Conservation (phyloP, 2,329 filamentous ascomycete genomes). For the Phaeoacremonium minimum region DNA sequence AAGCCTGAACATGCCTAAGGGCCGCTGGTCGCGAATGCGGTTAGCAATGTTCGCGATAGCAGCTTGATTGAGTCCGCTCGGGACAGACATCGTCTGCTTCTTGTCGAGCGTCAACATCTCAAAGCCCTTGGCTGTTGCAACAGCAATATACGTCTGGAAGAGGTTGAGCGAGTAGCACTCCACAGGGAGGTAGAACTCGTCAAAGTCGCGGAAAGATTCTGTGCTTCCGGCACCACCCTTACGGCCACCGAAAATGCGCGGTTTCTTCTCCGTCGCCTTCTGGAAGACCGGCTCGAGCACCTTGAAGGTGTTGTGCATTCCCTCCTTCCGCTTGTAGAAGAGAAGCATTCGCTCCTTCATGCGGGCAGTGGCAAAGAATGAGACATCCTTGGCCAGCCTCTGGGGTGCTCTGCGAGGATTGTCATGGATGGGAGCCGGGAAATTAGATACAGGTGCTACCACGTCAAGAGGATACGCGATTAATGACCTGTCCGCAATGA, state of each 20-base stretch:
- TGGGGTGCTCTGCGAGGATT: constrained; percentile 83
- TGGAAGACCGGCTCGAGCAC: constrained; percentile 94
- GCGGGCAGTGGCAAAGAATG: constrained; percentile 90
- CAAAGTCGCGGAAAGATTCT: constrained; percentile 96
- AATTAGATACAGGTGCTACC: constrained; percentile 61
- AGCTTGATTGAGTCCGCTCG: constrained; percentile 69
- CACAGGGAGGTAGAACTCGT: constrained; percentile 96
- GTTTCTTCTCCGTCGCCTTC: constrained; percentile 81
- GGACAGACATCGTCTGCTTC: constrained; percentile 91
- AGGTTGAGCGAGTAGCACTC: constrained; percentile 95
- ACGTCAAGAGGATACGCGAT: constrained; percentile 93
- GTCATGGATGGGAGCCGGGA: constrained; percentile 60
- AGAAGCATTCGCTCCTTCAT: constrained; percentile 97
- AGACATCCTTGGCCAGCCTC: constrained; percentile 86
- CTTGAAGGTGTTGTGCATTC: constrained; percentile 90
- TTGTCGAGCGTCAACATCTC: constrained; percentile 97
- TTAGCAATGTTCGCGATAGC: constrained; percentile 81
- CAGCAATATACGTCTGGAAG: constrained; percentile 90
- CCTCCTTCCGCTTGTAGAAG: constrained; percentile 96
- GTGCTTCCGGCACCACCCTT: constrained; percentile 64
- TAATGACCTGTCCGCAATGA: constrained; percentile 86
- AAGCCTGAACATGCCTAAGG: constrained; percentile 93
- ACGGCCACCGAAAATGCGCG: constrained; percentile 60
- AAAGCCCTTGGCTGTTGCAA: constrained; percentile 86
- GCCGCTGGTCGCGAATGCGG: constrained; percentile 77